Conservation (phyloP, 2,329 filamentous ascomycete genomes). For the Ambrosiella cleistominuta region DNA sequence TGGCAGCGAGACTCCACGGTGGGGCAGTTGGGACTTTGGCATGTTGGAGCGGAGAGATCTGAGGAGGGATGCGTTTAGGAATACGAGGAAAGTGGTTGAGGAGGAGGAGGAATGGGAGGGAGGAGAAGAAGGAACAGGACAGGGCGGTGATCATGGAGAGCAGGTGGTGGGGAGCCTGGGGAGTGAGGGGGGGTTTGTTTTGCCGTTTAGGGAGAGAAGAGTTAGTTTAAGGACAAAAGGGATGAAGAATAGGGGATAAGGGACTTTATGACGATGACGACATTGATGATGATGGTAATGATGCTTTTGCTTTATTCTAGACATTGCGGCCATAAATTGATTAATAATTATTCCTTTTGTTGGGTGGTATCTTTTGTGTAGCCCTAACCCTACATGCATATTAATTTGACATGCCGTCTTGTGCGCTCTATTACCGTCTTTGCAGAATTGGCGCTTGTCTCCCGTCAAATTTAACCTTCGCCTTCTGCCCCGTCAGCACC, state of each 20-base stretch:
- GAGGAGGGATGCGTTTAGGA: not conserved
- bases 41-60: not conserved
- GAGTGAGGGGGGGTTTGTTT: slow-evolving; percentile 15
- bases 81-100: slow-evolving; percentile 11
- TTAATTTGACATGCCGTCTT: not conserved
- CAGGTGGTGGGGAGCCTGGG: not conserved
- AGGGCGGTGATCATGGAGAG: not conserved
- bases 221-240: slow-evolving; percentile 39
- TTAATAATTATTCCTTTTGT: no score
- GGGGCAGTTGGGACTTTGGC: not conserved
- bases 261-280: not conserved
- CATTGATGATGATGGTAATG: not conserved
- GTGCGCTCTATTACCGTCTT: not conserved
- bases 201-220: slow-evolving; percentile 32
- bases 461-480: not conserved
- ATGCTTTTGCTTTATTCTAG: not conserved
- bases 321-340: no score
- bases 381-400: not conserved
- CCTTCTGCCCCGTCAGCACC: not conserved
- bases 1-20: not conserved
- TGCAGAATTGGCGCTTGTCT: not conserved
- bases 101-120: not conserved
- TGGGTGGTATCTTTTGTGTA: no score
- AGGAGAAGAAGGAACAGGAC: not conserved
- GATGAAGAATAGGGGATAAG: not conserved